Evolutionary conservation across 1,284 basidiomycete genomes (phyloP), one percentile per base, ranked within the genome.

Genomic region (Cutaneotrichosporon mucoides): DNA sequence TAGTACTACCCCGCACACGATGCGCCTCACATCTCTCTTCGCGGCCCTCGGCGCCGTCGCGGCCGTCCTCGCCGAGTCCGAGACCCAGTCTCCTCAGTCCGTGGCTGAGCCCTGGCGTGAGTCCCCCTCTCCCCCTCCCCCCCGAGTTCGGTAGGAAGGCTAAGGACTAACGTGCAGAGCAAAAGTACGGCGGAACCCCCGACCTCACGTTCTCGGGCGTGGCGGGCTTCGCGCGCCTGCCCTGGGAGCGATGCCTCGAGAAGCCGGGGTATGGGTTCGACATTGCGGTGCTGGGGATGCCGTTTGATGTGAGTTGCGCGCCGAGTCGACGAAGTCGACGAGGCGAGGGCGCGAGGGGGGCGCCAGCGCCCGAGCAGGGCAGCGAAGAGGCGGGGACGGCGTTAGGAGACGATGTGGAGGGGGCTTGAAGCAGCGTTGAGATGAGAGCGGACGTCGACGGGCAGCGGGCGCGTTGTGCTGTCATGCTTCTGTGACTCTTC

Each of bases 181-280:
- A 45, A 10, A 65, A 72, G 43, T 77, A 71, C 55, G 73, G 71
- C 49, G 65, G 65, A 15, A 70, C 67, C 0, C 70, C 72, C 11
- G 73, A 76, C 63, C 66, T 73, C 9, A 63, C 68, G 15, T 79
- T 76, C 66, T 69, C 71, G 8, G 78, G 78, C 35, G 63, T 77
- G 15, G 70, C 63, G 2, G 71, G 72, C 13, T 79, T 79, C 56
- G 77, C 72, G 13, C 75, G 76, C 38, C 66, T 79, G 3, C 75
- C 75, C 7, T 69, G 71, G 57, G 54, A 59, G 8, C 67, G 66
- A 40, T 78, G 76, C 57, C 67, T 79, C 15, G 70, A 75, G 54
- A 57, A 71, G 50, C 66, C 67, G 0, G 68, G 64, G 9, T 81
- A 73, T 58, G 74, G 84, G 51, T 75, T 73, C 38, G 78, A 79